Evolutionary conservation across 2,329 filamentous ascomycete species (phyloP).

Genomic region (Aureobasidium sp.): DNA sequence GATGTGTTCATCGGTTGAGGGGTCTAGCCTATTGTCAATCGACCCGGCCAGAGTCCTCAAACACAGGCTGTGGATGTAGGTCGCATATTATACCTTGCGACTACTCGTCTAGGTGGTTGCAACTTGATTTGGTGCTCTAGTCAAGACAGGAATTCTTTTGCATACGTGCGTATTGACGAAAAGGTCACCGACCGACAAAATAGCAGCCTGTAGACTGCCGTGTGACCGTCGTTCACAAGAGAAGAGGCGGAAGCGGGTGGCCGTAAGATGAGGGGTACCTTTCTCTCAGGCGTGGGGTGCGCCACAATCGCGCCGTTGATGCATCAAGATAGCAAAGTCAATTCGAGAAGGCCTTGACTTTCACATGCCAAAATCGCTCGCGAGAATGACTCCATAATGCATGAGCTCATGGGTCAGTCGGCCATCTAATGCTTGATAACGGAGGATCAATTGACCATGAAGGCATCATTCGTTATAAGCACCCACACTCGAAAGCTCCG

Average conservation of each 20-base stretch:
- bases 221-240: slow-evolving; percentile 4
- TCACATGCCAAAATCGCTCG: slow-evolving; percentile 7
- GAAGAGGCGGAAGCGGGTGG: slow-evolving; percentile 5
- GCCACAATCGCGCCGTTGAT: slow-evolving; percentile 14
- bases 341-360: slow-evolving; percentile 9
- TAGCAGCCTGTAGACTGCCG: slow-evolving; percentile 1
- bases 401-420: slow-evolving; percentile 8
- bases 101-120: neutral
- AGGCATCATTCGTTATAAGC: neutral
- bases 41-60: neutral
- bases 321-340: slow-evolving; percentile 14
- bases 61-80: neutral
- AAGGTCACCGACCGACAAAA: neutral
- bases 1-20: neutral
- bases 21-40: neutral
- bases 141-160: neutral
- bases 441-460: slow-evolving; percentile 9
- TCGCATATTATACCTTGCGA: slow-evolving; percentile 6
- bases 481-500: neutral
- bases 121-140: neutral
- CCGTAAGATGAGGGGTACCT: slow-evolving; percentile 11
- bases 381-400: slow-evolving; percentile 5
- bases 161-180: neutral
- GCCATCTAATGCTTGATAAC: neutral
- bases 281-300: neutral